These are phyloP conservation scores for Hygrophorus russula DNA, from an alignment of 768 basidiomycete genomes.

Conservation along the genomic window DNA sequence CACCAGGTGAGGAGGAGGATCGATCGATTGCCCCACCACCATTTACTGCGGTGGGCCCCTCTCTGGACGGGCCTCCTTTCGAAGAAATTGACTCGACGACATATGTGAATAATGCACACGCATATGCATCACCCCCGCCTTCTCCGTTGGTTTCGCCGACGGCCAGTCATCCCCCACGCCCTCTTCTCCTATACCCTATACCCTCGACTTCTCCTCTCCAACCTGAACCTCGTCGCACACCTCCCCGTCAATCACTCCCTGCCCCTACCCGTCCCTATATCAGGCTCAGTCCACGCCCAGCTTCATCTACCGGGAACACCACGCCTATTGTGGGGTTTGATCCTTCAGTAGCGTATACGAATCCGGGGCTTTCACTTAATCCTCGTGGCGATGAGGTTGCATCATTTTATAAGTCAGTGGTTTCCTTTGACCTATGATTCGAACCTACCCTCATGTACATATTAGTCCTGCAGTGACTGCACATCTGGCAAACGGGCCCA, in stretches of 20 bases:
- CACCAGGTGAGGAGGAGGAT: constrained; percentile 14
- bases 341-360: constrained; percentile 35
- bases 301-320: constrained; percentile 5
- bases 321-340: constrained; percentile 23
- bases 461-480: constrained; percentile 30
- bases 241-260: constrained; percentile 12
- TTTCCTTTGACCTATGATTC: constrained; percentile 1
- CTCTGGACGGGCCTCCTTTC: constrained; percentile 27
- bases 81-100: constrained; percentile 16
- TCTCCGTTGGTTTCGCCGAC: constrained; percentile 14
- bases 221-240: constrained; percentile 8
- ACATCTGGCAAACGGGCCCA: constrained; percentile 4
- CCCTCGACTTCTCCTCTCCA: neutral
- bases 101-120: constrained; percentile 10
- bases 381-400: constrained; percentile 4
- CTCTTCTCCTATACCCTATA: neutral
- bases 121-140: constrained; percentile 12
- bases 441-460: neutral
- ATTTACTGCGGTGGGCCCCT: constrained; percentile 24
- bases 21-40: constrained; percentile 25
- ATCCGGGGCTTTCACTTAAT: constrained; percentile 10
- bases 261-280: constrained; percentile 5
- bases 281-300: constrained; percentile 1
- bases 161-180: neutral
- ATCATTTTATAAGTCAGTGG: constrained; percentile 44